These are phyloP conservation scores for Amanita fuliginea DNA, from an alignment of 768 basidiomycete genomes.

Conservation along the genomic window DNA sequence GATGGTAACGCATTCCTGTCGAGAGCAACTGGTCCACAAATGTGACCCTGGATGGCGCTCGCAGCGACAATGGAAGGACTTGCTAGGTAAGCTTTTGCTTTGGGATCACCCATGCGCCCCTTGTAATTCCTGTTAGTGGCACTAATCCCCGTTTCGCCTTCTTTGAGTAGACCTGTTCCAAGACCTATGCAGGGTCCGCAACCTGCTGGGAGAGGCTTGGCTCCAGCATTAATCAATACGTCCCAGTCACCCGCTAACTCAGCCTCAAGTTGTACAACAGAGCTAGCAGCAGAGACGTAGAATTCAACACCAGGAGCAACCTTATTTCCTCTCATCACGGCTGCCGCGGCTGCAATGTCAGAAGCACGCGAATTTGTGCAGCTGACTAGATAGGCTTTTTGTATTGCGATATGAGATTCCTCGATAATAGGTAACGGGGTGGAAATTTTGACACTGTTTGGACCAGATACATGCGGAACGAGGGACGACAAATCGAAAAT, in stretches of 20 bases:
- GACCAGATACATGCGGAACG: slow-evolving; percentile 92
- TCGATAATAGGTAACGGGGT: slow-evolving; percentile 84
- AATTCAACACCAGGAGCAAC: slow-evolving; percentile 90
- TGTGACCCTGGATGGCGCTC: slow-evolving; percentile 86
- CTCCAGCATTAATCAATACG: slow-evolving; percentile 75
- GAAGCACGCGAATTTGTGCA: slow-evolving; percentile 97
- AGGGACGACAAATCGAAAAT: slow-evolving; percentile 88
- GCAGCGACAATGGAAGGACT: slow-evolving; percentile 97
- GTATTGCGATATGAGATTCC: slow-evolving; percentile 61
- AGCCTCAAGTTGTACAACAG: slow-evolving; percentile 82
- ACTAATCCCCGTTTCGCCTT: slow-evolving; percentile 93
- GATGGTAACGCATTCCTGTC: slow-evolving; percentile 42
- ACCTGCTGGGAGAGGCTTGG: slow-evolving; percentile 86
- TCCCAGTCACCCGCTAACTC: slow-evolving; percentile 86
- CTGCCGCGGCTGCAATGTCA: slow-evolving; percentile 86
- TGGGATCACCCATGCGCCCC: slow-evolving; percentile 95
- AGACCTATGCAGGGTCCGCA: slow-evolving; percentile 98
- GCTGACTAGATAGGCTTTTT: slow-evolving; percentile 97
- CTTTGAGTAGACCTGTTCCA: slow-evolving; percentile 84
- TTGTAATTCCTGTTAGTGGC: slow-evolving; percentile 99
- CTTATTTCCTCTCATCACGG: slow-evolving; percentile 71
- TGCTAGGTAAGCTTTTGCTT: slow-evolving; percentile 90
- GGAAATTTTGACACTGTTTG: slow-evolving; percentile 96
- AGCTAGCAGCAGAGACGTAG: slow-evolving; percentile 94
- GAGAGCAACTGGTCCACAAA: slow-evolving; percentile 69